These are phyloP conservation scores for Ophiostoma populinum DNA, from an alignment of 2,329 filamentous ascomycete genomes.

Conservation along the genomic window DNA sequence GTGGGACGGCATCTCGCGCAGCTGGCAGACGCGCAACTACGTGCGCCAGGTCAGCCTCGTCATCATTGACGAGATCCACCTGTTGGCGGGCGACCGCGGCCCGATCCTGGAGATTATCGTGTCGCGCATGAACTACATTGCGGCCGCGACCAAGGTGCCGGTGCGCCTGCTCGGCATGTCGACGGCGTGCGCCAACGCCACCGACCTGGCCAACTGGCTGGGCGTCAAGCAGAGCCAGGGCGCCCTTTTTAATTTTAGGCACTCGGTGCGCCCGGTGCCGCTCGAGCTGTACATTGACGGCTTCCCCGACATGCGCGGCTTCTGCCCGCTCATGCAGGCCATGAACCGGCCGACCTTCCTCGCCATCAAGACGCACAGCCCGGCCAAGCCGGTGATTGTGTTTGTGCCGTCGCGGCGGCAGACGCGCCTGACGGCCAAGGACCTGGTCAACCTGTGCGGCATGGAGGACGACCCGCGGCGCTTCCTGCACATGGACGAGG, in stretches of 20 bases:
- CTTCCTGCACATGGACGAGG: constrained; percentile 87
- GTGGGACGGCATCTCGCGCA: constrained; percentile 98
- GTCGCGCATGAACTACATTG: constrained; percentile 93
- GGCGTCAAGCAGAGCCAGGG: constrained; percentile 59
- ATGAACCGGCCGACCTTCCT: constrained; percentile 97
- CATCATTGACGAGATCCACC: constrained; percentile 96
- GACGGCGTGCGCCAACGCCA: constrained; percentile 90
- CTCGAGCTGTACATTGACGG: constrained; percentile 95
- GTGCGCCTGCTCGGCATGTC: constrained; percentile 97
- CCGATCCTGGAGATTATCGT: constrained; percentile 98
- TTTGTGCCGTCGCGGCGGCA: constrained; percentile 93
- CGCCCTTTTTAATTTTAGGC: constrained; percentile 88
- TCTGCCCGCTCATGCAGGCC: constrained; percentile 95
- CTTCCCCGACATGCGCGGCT: constrained; percentile 85
- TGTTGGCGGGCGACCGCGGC: constrained; percentile 89
- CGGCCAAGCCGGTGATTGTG: constrained; percentile 92
- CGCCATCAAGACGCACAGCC: constrained; percentile 90
- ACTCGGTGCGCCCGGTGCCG: constrained; percentile 90
- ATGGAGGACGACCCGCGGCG: constrained; percentile 96
- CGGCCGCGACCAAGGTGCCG: constrained; percentile 74
- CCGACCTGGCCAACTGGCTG: constrained; percentile 87
- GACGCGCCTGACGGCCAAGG: constrained; percentile 85
- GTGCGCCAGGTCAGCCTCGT: constrained; percentile 89
- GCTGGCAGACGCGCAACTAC: constrained; percentile 95
- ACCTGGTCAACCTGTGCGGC: constrained; percentile 91